phyloP scores from a whole-genome alignment of 129 eudicot species.

The Centrapalus pauciflorus region DNA sequence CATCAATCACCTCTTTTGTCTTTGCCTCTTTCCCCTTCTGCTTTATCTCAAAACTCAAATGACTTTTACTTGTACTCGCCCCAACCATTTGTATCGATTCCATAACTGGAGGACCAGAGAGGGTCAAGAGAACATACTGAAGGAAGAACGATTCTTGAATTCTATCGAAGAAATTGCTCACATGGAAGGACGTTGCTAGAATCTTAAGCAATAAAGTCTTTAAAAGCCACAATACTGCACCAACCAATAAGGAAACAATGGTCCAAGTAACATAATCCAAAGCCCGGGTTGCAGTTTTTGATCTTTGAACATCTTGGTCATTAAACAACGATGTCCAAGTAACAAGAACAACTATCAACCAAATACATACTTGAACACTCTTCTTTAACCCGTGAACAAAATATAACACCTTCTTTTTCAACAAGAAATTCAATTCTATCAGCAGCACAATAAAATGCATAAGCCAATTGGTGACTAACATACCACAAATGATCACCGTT shows the following conservation, averaged over 20 bases:
- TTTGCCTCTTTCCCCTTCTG: slow-evolving; percentile 38
- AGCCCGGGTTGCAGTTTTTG: slow-evolving; percentile 27
- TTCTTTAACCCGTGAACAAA: slow-evolving; percentile 73
- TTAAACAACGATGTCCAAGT: slow-evolving; percentile 68
- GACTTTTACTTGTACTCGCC: slow-evolving; percentile 40
- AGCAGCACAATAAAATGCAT: slow-evolving; percentile 62
- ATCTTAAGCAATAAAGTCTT: slow-evolving; percentile 72
- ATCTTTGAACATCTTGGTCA: slow-evolving; percentile 29
- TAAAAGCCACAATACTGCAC: slow-evolving; percentile 67
- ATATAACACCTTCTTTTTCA: slow-evolving; percentile 78
- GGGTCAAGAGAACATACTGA: slow-evolving; percentile 62
- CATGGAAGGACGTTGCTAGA: slow-evolving; percentile 78
- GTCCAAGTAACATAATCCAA: slow-evolving; percentile 65
- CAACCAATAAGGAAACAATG: slow-evolving; percentile 57
- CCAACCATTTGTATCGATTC: slow-evolving; percentile 37
- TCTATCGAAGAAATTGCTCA: slow-evolving; percentile 85
- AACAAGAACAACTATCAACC: slow-evolving; percentile 69
- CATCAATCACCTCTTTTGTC: slow-evolving; percentile 65
- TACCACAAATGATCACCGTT: slow-evolving; percentile 65
- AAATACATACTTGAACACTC: slow-evolving; percentile 66
- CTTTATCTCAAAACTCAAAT: slow-evolving; percentile 43
- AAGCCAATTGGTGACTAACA: slow-evolving; percentile 63
- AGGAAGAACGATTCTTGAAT: slow-evolving; percentile 85
- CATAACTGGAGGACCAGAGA: slow-evolving; percentile 78
- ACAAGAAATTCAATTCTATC: slow-evolving; percentile 72